Evolutionary conservation across 148 eudicot genomes (phyloP).

Genomic region (Amaranthus palmeri): DNA sequence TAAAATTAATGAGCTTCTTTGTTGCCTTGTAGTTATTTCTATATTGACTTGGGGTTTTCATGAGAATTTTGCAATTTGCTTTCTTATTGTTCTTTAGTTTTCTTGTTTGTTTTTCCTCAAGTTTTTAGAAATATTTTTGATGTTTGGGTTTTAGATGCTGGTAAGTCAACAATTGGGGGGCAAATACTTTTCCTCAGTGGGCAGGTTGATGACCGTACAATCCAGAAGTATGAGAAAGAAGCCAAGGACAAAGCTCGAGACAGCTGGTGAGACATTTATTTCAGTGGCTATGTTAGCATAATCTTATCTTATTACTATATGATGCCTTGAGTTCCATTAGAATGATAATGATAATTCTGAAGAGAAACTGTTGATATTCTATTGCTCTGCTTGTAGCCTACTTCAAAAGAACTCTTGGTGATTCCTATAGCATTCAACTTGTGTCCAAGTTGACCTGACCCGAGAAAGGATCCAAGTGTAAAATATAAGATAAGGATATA

Average conservation of each 20-base stretch:
- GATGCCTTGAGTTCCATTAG: background rate
- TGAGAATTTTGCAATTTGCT: background rate
- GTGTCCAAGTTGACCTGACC: too few species aligned
- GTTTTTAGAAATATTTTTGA: background rate
- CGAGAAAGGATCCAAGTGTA: too few species aligned
- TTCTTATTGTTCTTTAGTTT: background rate
- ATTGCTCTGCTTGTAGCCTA: background rate
- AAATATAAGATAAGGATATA: too few species aligned
- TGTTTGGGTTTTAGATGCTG: constrained; percentile 65
- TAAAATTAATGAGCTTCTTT: background rate
- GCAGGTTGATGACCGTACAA: constrained; percentile 93
- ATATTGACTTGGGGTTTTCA: background rate
- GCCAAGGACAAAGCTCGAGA: constrained; percentile 95
- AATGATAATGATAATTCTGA: background rate
- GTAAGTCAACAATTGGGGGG: constrained; percentile 92
- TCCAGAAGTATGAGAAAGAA: constrained; percentile 94
- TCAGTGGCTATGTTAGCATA: background rate
- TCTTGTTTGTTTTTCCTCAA: background rate
- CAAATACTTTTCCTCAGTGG: constrained; percentile 92
- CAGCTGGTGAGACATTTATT: constrained; percentile 65
- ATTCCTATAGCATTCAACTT: background rate
- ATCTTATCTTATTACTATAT: background rate
- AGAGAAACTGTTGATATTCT: background rate
- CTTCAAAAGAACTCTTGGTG: background rate
- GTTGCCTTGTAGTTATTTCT: background rate